Evolutionary conservation across 192 early-diverging fungal genomes (phyloP).

Genomic region (Coemansia sp.): DNA sequence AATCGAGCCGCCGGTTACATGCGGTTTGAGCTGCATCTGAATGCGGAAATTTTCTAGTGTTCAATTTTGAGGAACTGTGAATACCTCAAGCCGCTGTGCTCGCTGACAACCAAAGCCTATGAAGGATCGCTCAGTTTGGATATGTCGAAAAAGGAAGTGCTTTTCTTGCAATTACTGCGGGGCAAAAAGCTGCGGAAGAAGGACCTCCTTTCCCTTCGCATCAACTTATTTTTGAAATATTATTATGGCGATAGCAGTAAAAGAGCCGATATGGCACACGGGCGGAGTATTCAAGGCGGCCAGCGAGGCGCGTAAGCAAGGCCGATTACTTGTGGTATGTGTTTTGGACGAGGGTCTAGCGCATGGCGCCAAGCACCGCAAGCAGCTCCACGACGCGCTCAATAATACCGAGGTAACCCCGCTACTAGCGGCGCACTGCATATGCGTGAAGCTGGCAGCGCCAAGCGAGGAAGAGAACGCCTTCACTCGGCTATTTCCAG

Average conservation of each 20-base stretch:
- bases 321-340: not conserved
- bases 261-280: not conserved
- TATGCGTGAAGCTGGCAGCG: not conserved
- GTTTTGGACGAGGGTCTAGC: not conserved
- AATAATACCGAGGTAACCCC: not conserved
- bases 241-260: not conserved
- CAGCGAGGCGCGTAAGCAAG: not conserved
- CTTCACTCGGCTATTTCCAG: not conserved
- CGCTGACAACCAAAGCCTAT: no score
- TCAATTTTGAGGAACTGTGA: not conserved
- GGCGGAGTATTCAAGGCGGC: conserved; percentile 1
- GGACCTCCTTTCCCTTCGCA: not conserved
- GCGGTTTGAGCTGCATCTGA: not conserved
- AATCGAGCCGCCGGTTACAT: not conserved
- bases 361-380: not conserved
- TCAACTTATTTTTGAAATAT: not conserved
- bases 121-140: not conserved
- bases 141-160: not conserved
- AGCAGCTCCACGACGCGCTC: not conserved
- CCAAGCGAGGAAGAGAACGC: not conserved
- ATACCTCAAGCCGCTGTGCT: no score
- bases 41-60: not conserved
- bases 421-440: not conserved
- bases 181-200: not conserved
- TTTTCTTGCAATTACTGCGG: not conserved